These are phyloP conservation scores for Umbilicaria muhlenbergii DNA, from an alignment of 495 filamentous ascomycete species.

Conservation along the genomic window DNA sequence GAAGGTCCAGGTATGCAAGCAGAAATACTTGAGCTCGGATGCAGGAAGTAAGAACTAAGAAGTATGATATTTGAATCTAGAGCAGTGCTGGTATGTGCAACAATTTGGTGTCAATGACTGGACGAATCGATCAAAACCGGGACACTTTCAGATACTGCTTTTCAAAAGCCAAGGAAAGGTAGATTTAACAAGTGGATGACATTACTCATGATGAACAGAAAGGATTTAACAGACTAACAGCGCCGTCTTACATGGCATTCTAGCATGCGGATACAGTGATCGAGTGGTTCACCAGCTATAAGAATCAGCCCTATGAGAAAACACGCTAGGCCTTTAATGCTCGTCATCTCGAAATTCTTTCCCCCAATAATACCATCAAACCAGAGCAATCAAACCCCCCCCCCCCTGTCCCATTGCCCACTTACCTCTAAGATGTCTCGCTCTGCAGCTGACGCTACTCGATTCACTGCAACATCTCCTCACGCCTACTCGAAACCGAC, in stretches of 20 bases:
- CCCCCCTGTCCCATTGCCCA: not conserved
- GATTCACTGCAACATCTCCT: constrained; percentile 85
- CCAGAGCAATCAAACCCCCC: no score
- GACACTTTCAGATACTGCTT: not conserved
- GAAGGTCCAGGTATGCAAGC: no score
- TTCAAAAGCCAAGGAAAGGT: no score
- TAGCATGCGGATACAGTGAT: not conserved
- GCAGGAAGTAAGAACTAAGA: no score
- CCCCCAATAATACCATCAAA: constrained; percentile 1
- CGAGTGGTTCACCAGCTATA: not conserved
- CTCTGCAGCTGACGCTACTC: constrained; percentile 82
- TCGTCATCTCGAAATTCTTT: not conserved
- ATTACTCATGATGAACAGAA: no score
- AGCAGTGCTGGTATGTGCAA: no score
- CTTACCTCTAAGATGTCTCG: constrained; percentile 44
- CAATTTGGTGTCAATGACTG: no score
- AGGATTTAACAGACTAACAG: not conserved
- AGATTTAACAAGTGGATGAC: no score
- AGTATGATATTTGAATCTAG: no score
- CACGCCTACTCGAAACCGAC: constrained; percentile 61
- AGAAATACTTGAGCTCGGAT: no score
- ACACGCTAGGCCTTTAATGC: not conserved
- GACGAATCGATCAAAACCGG: not conserved
- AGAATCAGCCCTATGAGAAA: constrained; percentile 1
- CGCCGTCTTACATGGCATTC: not conserved